Percentiles rank a stretch among this genome's conserved stretches.
Conservation (phyloP, 2,329 filamentous ascomycete species). For the Diaporthe sp. region DNA sequence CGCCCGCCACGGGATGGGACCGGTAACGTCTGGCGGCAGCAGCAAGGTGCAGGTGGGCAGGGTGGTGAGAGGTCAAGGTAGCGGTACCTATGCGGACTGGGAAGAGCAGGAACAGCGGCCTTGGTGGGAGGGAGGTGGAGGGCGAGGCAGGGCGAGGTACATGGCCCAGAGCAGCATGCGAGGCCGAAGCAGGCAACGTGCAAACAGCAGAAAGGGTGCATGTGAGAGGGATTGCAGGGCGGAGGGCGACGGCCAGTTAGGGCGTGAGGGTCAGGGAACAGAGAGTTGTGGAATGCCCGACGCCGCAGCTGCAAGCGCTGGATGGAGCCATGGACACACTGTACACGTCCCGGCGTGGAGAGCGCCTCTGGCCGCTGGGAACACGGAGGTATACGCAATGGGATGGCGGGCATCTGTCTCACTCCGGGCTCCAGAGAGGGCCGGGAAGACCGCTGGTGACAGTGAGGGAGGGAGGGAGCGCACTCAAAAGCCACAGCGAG, state of each 20-base stretch:
- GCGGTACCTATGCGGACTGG: slow-evolving; percentile 20
- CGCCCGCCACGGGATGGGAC: slow-evolving; percentile 29
- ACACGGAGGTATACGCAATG: slow-evolving; percentile 21
- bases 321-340: slow-evolving; percentile 30
- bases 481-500: slow-evolving; percentile 12
- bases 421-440: slow-evolving; percentile 5
- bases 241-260: slow-evolving; percentile 22
- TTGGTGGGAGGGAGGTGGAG: not conserved
- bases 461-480: slow-evolving; percentile 5
- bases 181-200: slow-evolving; percentile 30
- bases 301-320: slow-evolving; percentile 35
- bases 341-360: slow-evolving; percentile 24
- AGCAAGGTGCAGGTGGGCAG: slow-evolving; percentile 9
- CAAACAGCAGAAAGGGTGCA: slow-evolving; percentile 26
- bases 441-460: not conserved
- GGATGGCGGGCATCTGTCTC: slow-evolving; percentile 25
- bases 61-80: slow-evolving; percentile 14
- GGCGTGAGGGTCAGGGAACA: slow-evolving; percentile 32
- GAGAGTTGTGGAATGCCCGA: slow-evolving; percentile 28
- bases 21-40: slow-evolving; percentile 20
- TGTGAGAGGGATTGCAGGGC: slow-evolving; percentile 36
- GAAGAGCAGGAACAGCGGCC: not conserved
- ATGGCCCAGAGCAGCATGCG: slow-evolving; percentile 30
- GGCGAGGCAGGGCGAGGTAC: slow-evolving; percentile 11
- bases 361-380: not conserved